Conservation (phyloP, 176 grass and related monocot genomes). For the Triticum timopheevii region DNA sequence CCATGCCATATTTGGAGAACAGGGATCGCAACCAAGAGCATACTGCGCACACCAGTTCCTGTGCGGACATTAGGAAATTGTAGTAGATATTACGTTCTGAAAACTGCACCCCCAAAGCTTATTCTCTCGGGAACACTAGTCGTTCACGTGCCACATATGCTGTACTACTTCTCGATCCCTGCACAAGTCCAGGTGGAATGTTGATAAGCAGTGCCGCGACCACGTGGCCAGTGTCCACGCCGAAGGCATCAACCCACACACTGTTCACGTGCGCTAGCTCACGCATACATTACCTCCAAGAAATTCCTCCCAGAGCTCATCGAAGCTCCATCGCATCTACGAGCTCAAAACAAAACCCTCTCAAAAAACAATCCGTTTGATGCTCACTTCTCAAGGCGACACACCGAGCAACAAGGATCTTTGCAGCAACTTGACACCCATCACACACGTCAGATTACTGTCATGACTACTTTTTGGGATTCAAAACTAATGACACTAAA, state of each 20-base stretch:
- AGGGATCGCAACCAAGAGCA: too few relatives aligned
- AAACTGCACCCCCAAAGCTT: too few relatives aligned
- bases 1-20: too few relatives aligned
- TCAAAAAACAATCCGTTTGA: neutral
- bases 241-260: neutral
- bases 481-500: neutral
- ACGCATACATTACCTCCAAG: constrained; percentile 12
- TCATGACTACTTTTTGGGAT: neutral
- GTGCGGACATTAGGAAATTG: too few relatives aligned
- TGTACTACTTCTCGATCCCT: too few relatives aligned
- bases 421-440: neutral
- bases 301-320: constrained; percentile 25
- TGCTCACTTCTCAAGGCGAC: neutral
- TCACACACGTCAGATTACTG: neutral
- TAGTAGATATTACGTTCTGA: too few relatives aligned
- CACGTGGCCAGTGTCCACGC: constrained; percentile 40
- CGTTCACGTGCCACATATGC: too few relatives aligned
- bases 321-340: neutral
- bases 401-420: neutral
- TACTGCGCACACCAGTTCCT: too few relatives aligned
- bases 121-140: too few relatives aligned
- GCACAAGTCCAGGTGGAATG: neutral
- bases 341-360: neutral
- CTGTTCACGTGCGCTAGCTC: constrained; percentile 25
- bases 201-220: neutral